phyloP scores from a whole-genome alignment of 257 asterid genomes.

The Haberlea rhodopensis region DNA sequence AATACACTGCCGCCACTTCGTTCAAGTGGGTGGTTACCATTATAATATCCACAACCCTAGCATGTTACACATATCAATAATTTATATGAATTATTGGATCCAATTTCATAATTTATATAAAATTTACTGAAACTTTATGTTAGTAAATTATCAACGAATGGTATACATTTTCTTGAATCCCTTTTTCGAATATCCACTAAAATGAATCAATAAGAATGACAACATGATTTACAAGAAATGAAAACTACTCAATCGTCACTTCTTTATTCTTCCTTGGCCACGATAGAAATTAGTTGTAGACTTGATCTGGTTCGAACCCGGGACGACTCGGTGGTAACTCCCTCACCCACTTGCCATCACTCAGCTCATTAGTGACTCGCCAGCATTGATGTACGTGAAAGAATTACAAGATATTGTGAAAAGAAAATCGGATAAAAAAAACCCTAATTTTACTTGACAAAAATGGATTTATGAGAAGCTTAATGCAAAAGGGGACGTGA shows the following conservation, averaged over 20 bases:
- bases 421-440: not conserved
- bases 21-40: not conserved
- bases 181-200: conserved; percentile 32
- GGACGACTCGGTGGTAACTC: conserved; percentile 66
- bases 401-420: conserved; percentile 8
- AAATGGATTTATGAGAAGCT: too few relatives aligned
- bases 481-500: conserved; percentile 61
- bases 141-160: not conserved
- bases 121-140: not conserved
- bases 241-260: not conserved
- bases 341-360: conserved; percentile 55
- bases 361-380: conserved; percentile 18
- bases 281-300: not conserved
- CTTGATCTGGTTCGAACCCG: conserved; percentile 35
- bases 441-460: not conserved
- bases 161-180: conserved; percentile 23
- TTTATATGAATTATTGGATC: not conserved
- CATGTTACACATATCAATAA: not conserved
- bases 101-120: too few relatives aligned
- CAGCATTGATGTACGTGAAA: conserved; percentile 18
- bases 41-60: not conserved
- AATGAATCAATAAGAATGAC: conserved; percentile 10
- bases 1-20: not conserved
- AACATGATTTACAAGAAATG: conserved; percentile 22
- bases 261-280: not conserved